Percentiles rank a stretch among this genome's conserved stretches.
These are phyloP conservation scores for Aspergillus leporis DNA, from an alignment of 495 filamentous ascomycete species.

Conservation along the genomic window DNA sequence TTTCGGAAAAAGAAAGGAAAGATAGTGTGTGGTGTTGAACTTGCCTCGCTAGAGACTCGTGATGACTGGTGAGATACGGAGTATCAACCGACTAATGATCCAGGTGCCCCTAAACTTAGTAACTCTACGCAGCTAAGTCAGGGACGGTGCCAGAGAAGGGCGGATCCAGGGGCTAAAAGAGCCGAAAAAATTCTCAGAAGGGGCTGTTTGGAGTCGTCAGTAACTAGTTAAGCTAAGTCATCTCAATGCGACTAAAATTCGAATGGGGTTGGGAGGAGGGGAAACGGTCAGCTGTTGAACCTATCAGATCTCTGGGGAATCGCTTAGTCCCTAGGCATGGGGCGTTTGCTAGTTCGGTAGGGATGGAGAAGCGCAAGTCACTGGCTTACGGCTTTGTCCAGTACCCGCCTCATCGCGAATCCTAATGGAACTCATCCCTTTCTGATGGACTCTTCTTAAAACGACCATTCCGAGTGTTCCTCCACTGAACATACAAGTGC, in stretches of 20 bases:
- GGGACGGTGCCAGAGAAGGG: constrained; percentile 10
- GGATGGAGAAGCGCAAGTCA: constrained; percentile 6
- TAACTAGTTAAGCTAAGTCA: not conserved
- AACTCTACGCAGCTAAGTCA: constrained; percentile 1
- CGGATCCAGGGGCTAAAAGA: constrained; percentile 16
- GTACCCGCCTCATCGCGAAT: constrained; percentile 3
- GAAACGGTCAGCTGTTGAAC: not conserved
- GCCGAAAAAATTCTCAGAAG: not conserved
- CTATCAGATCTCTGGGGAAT: not conserved
- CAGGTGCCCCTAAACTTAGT: not conserved
- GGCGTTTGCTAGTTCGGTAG: not conserved
- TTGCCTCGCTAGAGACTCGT: too few species aligned
- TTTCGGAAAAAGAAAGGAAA: not conserved
- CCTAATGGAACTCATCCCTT: constrained; percentile 6
- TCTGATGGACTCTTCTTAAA: not conserved
- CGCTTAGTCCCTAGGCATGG: not conserved
- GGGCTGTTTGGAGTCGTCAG: not conserved
- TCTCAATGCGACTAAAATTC: not conserved
- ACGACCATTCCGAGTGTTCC: not conserved
- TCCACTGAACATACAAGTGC: not conserved
- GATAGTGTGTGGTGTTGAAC: not conserved
- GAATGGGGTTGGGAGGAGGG: not conserved
- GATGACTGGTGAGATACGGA: not conserved
- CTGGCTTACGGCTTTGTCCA: not conserved
- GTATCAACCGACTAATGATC: not conserved